Evolutionary conservation across 2,329 filamentous ascomycete genomes (phyloP).

Genomic region (Dothistroma septosporum): DNA sequence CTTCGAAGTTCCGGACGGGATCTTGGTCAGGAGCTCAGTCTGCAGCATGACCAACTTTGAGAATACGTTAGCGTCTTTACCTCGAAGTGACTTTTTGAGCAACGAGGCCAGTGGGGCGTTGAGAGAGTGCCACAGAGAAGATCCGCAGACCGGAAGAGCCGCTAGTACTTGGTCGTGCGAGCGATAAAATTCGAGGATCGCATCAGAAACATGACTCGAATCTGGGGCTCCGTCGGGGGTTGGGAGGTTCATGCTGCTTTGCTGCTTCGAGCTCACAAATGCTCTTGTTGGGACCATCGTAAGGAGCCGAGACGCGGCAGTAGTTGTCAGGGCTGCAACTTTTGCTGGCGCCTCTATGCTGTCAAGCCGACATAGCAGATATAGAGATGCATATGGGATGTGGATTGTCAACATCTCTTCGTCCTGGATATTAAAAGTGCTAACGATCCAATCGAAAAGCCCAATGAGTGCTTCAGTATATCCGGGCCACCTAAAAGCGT

Average conservation of each 20-base stretch:
- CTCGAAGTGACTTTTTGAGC: conserved; percentile 6
- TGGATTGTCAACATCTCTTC: conserved; percentile 92
- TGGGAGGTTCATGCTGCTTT: background rate
- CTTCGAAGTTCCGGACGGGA: background rate
- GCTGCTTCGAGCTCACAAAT: conserved; percentile 3
- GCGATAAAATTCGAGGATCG: conserved; percentile 14
- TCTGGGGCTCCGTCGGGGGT: background rate
- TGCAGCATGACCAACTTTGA: background rate
- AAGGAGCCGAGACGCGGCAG: conserved; percentile 13
- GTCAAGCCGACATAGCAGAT: conserved; percentile 20
- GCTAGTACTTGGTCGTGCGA: background rate
- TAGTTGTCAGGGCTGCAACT: conserved; percentile 4
- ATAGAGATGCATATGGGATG: conserved; percentile 65
- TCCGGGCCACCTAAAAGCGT: conserved; percentile 9
- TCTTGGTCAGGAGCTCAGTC: background rate
- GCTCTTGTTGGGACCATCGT: conserved; percentile 14
- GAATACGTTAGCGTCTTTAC: background rate
- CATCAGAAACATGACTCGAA: conserved; percentile 2
- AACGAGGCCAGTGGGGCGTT: background rate
- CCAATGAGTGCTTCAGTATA: conserved; percentile 52
- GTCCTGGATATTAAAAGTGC: conserved; percentile 87
- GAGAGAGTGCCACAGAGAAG: background rate
- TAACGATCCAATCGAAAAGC: conserved; percentile 75
- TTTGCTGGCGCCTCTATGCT: background rate
- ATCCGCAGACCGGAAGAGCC: conserved; percentile 5